phyloP scores from a whole-genome alignment of 2,329 filamentous ascomycete genomes.

The Sarocladiaceae sp. region DNA sequence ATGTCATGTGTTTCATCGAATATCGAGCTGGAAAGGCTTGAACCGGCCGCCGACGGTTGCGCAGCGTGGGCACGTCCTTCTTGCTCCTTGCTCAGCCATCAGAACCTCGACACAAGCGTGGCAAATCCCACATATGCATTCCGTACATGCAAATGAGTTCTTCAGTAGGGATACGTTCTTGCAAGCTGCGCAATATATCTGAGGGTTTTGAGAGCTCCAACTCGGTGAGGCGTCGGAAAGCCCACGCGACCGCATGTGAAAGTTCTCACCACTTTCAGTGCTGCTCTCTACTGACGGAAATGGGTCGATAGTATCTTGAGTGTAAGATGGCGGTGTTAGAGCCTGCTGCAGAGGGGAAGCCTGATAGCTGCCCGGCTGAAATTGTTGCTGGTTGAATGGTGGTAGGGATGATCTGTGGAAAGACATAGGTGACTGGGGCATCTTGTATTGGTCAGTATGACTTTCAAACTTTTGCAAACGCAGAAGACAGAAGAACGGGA shows the following conservation, averaged over 20 bases:
- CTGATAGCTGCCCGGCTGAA: conserved; percentile 65
- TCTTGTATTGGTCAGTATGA: conserved; percentile 35
- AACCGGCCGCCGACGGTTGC: conserved; percentile 75
- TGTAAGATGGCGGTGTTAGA: conserved; percentile 75
- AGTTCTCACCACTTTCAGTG: conserved; percentile 63
- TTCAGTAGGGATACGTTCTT: conserved; percentile 71
- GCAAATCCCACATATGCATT: conserved; percentile 93
- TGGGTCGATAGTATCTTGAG: conserved; percentile 65
- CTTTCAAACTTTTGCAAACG: not conserved
- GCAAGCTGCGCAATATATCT: conserved; percentile 92
- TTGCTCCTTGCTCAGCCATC: conserved; percentile 69
- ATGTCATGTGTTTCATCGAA: conserved; percentile 49
- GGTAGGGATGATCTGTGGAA: conserved; percentile 59
- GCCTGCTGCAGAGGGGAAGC: conserved; percentile 89
- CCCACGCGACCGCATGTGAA: conserved; percentile 64
- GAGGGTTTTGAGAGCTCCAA: conserved; percentile 70
- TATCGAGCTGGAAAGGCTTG: conserved; percentile 81
- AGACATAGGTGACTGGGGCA: conserved; percentile 62
- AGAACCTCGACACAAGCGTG: conserved; percentile 80
- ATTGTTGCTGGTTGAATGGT: conserved; percentile 56
- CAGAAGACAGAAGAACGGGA: too few species aligned
- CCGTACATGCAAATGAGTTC: conserved; percentile 89
- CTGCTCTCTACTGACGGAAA: conserved; percentile 87
- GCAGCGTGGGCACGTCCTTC: conserved; percentile 75
- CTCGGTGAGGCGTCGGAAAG: conserved; percentile 68